Evolutionary conservation across 495 filamentous ascomycete species (phyloP), one percentile per base, ranked within the genome.

Genomic region (Neurospora sp.): DNA sequence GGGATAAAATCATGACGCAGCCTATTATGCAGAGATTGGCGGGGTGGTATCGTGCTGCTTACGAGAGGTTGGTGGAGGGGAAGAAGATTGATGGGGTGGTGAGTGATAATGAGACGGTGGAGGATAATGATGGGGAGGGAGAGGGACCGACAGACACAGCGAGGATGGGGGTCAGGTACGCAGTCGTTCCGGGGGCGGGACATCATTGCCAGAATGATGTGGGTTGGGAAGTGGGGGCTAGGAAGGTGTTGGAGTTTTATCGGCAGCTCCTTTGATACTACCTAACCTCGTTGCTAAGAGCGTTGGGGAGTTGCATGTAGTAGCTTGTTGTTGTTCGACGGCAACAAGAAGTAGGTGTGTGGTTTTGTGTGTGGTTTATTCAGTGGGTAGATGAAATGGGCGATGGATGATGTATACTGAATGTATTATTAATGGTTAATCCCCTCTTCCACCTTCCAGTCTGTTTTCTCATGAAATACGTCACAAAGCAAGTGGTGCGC

Each of bases 51-150:
- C 75, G 78, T 1, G 23, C 39, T 9, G 76, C 73, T 0, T 77
- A 69, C 31, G 23, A 6, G 31, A 42, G 39, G 10, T 84, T 98
- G 91, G 59, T 93, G 90, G 37, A 92, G 90, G 86, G 94, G 92
- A 78, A 97, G 82, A 77, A 97, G 81, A 81, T 97, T 90, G 78
- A 98, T 78, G 77, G 91, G 91, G 59, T 96, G 75, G 80, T 95
- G 90, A 0, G 89, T 85, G 40, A 92, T 89, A n/a, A 59, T 35
- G 16, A 39, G 7, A 77, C 74, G 31, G 78, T 79, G 23, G 75
- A 40, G 12, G 75, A 71, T 10, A 54, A 72, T 39, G 77, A 79
- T 5, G 14, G 35, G 42, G 8, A 92, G 89, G 48, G 76, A 14
- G 27, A 48, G n/a, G 35, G 48, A 6, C 72, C 69, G 11, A 42